Evolutionary conservation across 176 grass and related monocot genomes (phyloP).

Genomic region (Carex parvula): DNA sequence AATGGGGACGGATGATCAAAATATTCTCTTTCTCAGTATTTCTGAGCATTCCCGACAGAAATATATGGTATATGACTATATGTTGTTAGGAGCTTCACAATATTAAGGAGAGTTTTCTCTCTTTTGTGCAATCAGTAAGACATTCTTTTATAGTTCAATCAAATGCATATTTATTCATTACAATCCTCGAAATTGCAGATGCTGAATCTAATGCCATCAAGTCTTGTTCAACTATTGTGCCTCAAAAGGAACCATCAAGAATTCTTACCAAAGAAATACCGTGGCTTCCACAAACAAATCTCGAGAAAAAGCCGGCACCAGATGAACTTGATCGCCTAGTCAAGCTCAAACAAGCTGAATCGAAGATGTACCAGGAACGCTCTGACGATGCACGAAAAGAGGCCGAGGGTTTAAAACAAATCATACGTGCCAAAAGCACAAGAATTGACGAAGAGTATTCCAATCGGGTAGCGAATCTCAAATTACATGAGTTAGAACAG

Average conservation of each 20-base stretch:
- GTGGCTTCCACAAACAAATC: neutral
- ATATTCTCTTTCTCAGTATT: neutral
- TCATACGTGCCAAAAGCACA: conserved; percentile 48
- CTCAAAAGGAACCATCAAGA: conserved; percentile 13
- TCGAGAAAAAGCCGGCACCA: conserved; percentile 47
- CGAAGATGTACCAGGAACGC: conserved; percentile 87
- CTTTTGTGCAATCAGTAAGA: neutral
- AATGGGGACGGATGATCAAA: neutral
- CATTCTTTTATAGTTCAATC: neutral
- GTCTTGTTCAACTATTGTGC: neutral
- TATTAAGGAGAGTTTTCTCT: neutral
- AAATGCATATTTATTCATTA: conserved; percentile 16
- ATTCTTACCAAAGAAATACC: conserved; percentile 17
- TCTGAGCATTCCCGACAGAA: neutral
- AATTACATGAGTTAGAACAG: conserved; percentile 60
- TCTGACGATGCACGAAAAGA: conserved; percentile 74
- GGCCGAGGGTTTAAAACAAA: conserved; percentile 45
- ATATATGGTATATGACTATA: neutral
- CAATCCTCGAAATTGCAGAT: conserved; percentile 34
- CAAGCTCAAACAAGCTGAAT: conserved; percentile 86
- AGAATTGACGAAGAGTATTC: conserved; percentile 67
- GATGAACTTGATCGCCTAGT: conserved; percentile 79
- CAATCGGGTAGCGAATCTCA: conserved; percentile 42
- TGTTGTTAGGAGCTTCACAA: neutral
- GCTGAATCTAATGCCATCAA: conserved; percentile 32